Evolutionary conservation across 345 rosid genomes (phyloP), one percentile per base, ranked within the genome.

Genomic region (Tarenaya hassleriana): DNA sequence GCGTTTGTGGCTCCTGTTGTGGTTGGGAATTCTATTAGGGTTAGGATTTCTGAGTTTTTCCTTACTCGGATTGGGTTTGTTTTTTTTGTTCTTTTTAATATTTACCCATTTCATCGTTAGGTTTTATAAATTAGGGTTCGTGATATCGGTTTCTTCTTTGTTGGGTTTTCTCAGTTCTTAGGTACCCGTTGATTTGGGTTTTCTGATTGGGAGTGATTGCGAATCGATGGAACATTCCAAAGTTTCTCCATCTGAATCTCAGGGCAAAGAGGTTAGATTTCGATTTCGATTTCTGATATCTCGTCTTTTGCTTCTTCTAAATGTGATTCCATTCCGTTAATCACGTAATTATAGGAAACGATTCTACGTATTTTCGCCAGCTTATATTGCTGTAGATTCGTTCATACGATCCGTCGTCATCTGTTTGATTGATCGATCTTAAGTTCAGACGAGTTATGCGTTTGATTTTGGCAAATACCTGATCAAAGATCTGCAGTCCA

Each of bases 241-340:
- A 35, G 58, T 57, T 57, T 1, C 39, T 52, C 46, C 39, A 8
- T 13, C 20, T 34, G 74, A 71, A 60, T 73, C 80, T 66, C 67
- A 66, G 47, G 50, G 35, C 62, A 77, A 71, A 59, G 87, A 81
- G 97, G 95, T 85, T 56, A 46, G 79, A 10, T 71, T 69, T 57
- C 60, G 41, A 6, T 41, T 31, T 43, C 34, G 8, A 50, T n/a
- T 21, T 35, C 9, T 43, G n/a, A n/a, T n/a, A n/a, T n/a, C n/a
- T 24, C 29, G 2, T 24, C 3, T 24, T 5, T 24, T 24, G 2
- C 29, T 24, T 2, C 29, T 24, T 24, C 29, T 24, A 24, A 24
- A 16, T 52, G n/a, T 62, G 33, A 39, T 39, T 19, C 41, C n/a
- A 8, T 17, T 55, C 61, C 3, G 29, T 24, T 24, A 24, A 24